phyloP scores from a whole-genome alignment of 2,329 filamentous ascomycete species.

The Acrodontium crateriforme region DNA sequence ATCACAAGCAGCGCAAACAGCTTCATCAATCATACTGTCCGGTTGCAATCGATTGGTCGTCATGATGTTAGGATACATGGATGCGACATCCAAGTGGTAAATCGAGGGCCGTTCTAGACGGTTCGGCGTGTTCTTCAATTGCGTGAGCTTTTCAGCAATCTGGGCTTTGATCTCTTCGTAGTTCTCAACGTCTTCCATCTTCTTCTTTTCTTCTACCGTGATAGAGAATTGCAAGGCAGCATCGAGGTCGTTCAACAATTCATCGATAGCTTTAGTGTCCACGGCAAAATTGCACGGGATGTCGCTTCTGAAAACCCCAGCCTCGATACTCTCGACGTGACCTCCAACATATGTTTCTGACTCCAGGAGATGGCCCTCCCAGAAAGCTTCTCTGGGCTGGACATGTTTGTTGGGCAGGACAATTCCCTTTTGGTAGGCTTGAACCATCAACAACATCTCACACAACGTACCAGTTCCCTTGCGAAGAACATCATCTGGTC shows the following conservation, averaged over 20 bases:
- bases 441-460: conserved; percentile 98
- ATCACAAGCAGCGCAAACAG: conserved; percentile 92
- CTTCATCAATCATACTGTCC: conserved; percentile 97
- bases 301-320: conserved; percentile 88
- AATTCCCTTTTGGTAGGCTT: conserved; percentile 85
- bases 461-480: conserved; percentile 98
- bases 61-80: conserved; percentile 99
- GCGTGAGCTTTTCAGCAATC: conserved; percentile 56
- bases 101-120: conserved; percentile 77
- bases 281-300: conserved; percentile 89
- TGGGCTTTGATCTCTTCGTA: conserved; percentile 58
- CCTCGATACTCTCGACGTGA: conserved; percentile 98
- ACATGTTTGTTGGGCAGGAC: conserved; percentile 93
- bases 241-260: conserved; percentile 75
- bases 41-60: conserved; percentile 95
- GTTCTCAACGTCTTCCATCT: conserved; percentile 36
- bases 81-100: conserved; percentile 95
- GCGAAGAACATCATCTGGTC: conserved; percentile 79
- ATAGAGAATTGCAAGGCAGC: conserved; percentile 73
- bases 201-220: conserved; percentile 39
- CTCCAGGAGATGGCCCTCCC: conserved; percentile 89
- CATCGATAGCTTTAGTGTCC: conserved; percentile 79
- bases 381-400: conserved; percentile 81
- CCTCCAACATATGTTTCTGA: conserved; percentile 97
- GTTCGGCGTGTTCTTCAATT: conserved; percentile 70